These are phyloP conservation scores for Colletotrichum sojae DNA, from an alignment of 2,329 filamentous ascomycete genomes.

Conservation along the genomic window DNA sequence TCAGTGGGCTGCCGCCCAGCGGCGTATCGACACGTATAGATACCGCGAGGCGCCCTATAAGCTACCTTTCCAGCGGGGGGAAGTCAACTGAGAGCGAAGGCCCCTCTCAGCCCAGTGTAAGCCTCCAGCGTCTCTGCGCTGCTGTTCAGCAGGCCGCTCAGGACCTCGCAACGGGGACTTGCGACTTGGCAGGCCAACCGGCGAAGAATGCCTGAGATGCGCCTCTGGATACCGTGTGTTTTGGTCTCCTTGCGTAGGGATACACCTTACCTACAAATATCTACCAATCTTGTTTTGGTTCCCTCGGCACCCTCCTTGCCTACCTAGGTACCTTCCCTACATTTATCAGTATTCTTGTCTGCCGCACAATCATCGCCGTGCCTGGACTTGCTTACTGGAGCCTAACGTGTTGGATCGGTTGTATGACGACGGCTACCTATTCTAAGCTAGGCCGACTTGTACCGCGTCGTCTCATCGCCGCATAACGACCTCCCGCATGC, in stretches of 20 bases:
- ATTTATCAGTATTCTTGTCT: too few species aligned
- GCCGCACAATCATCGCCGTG: neutral
- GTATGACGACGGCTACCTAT: constrained; percentile 15
- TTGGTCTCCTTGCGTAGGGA: neutral
- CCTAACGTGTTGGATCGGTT: neutral
- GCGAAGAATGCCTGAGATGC: constrained; percentile 32
- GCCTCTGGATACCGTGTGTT: neutral
- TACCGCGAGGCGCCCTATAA: neutral
- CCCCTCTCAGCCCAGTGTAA: constrained; percentile 26
- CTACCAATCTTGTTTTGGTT: too few species aligned
- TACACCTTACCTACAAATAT: neutral
- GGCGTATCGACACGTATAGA: constrained; percentile 11
- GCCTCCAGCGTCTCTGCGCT: constrained; percentile 4
- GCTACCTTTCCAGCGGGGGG: neutral
- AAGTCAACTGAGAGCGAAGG: neutral
- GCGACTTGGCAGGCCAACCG: constrained; percentile 39
- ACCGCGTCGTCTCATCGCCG: constrained; percentile 11
- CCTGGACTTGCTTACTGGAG: neutral
- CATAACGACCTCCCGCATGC: constrained; percentile 12
- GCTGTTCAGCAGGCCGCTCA: constrained; percentile 25
- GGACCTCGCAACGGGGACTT: constrained; percentile 33
- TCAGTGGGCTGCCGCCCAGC: constrained; percentile 21
- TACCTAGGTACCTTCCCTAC: neutral
- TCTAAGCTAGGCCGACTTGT: constrained; percentile 12
- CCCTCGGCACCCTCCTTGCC: too few species aligned